Conservation (phyloP, 257 asterid species). For the Asclepias syriaca region DNA sequence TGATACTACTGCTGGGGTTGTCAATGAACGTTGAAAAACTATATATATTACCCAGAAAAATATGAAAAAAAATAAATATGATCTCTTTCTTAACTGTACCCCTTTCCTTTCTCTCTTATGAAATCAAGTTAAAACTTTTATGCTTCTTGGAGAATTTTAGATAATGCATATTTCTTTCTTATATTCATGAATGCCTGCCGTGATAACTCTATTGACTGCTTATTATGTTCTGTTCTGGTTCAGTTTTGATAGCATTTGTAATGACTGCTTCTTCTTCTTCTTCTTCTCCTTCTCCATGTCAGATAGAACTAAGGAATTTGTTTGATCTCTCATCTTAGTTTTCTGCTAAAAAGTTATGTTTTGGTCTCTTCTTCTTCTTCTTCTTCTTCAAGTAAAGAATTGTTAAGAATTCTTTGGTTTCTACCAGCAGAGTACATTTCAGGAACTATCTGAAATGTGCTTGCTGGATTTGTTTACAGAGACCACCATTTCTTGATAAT, state of each 20-base stretch:
- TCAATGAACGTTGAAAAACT: conserved; percentile 10
- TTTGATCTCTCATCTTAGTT: not conserved
- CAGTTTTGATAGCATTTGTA: not conserved
- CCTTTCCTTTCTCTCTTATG: not conserved
- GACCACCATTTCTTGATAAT: too few relatives aligned
- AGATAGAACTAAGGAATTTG: not conserved
- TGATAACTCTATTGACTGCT: not conserved
- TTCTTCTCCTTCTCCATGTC: too few relatives aligned
- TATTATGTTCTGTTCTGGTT: not conserved
- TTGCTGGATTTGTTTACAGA: too few relatives aligned
- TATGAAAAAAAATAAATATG: conserved; percentile 13
- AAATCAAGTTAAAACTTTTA: not conserved
- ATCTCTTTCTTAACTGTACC: conserved; percentile 1
- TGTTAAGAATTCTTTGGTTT: not conserved
- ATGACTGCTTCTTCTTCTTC: not conserved
- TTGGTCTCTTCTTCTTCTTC: too few relatives aligned
- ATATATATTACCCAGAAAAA: not conserved
- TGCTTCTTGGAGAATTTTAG: not conserved
- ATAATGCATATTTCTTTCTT: not conserved
- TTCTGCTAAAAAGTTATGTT: conserved; percentile 1
- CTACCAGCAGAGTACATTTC: too few relatives aligned
- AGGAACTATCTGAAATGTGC: too few relatives aligned
- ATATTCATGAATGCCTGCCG: not conserved
- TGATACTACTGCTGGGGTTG: not conserved
- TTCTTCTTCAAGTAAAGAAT: not conserved